Evolutionary conservation across 2,329 filamentous ascomycete genomes (phyloP), one percentile per base, ranked within the genome.

Genomic region (Cephalotrichum gorgonifer): DNA sequence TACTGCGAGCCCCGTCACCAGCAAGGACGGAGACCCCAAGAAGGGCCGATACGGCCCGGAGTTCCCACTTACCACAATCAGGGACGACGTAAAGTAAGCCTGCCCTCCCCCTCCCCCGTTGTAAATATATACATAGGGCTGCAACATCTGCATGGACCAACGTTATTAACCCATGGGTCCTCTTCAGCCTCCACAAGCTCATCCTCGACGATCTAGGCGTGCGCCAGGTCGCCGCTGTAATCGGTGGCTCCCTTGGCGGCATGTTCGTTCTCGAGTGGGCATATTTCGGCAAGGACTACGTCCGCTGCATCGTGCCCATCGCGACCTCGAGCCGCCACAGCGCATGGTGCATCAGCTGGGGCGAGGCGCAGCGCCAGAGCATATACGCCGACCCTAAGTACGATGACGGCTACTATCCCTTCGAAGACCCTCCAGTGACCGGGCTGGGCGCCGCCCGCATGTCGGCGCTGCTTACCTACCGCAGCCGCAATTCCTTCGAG

Each of bases 381-480:
- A 97, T 98, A 63, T 98, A 97, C 68, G 90, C 88, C 35, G 93
- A 98, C 63, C 93, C 93, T 28, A 97, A 96, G 70, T 98, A 98
- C 65, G 89, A 96, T 53, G 90, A 97, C 60, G 93, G 93, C 42
- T 97, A 96, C 68, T 98, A 97, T 63, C 60, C 81, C 1, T 94
- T 93, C 58, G 77, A 86, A 28, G 88, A 97, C 57, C 90, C 90
- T 30, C 93, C 93, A 1, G 73, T 82, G 0, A 85, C 89, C 1
- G 93, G 93, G 1, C 78, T 98, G 2, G 89, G 90, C 12, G 93
- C 93, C 7, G 93, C 93, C 25, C 88, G 93, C 59, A 98, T 98
- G 93, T 88, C 90, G 50, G 93, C 93, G 2, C 78, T 98, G 33
- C 73, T 98, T 58, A 98, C 93, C 6, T 98, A 98, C 68, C 83